A percentile compares a stretch with the other conserved stretches of the same genome.
Evolutionary conservation across 2,329 filamentous ascomycete genomes (phyloP).

Genomic region (Colletotrichum sp.): DNA sequence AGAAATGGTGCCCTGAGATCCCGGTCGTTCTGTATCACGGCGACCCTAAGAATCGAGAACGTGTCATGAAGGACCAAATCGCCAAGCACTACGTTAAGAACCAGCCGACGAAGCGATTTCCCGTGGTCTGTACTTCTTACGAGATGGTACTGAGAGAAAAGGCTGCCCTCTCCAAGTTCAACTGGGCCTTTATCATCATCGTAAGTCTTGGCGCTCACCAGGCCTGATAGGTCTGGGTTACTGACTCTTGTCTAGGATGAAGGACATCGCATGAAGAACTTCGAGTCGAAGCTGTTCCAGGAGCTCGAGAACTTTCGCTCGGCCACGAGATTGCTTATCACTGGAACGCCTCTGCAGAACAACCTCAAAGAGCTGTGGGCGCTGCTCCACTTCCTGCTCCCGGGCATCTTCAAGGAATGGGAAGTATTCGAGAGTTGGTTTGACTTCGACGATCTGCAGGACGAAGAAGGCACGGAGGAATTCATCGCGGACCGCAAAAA

Average conservation of each 20-base stretch:
- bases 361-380: slow-evolving; percentile 97
- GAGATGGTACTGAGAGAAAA: slow-evolving; percentile 95
- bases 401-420: slow-evolving; percentile 90
- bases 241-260: slow-evolving; percentile 68
- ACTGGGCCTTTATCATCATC: slow-evolving; percentile 98
- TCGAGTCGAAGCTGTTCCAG: slow-evolving; percentile 89
- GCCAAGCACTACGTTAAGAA: slow-evolving; percentile 70
- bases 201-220: slow-evolving; percentile 38
- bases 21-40: slow-evolving; percentile 93
- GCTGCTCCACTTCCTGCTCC: slow-evolving; percentile 88
- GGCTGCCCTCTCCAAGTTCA: slow-evolving; percentile 79
- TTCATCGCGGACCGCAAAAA: slow-evolving; percentile 78
- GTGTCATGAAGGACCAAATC: slow-evolving; percentile 75
- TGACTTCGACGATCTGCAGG: slow-evolving; percentile 90
- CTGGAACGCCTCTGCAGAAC: slow-evolving; percentile 93
- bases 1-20: slow-evolving; percentile 86
- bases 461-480: slow-evolving; percentile 79
- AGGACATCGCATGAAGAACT: slow-evolving; percentile 96
- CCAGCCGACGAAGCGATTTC: slow-evolving; percentile 70
- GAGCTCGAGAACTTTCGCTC: slow-evolving; percentile 89
- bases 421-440: slow-evolving; percentile 97
- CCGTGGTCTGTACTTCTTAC: slow-evolving; percentile 92
- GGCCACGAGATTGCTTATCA: slow-evolving; percentile 89
- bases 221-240: neutral
- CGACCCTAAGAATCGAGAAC: slow-evolving; percentile 75